A percentile compares a stretch with the other conserved stretches of the same genome.
These are phyloP conservation scores for Primulina huaijiensis DNA, from an alignment of 257 asterid genomes.

Conservation along the genomic window DNA sequence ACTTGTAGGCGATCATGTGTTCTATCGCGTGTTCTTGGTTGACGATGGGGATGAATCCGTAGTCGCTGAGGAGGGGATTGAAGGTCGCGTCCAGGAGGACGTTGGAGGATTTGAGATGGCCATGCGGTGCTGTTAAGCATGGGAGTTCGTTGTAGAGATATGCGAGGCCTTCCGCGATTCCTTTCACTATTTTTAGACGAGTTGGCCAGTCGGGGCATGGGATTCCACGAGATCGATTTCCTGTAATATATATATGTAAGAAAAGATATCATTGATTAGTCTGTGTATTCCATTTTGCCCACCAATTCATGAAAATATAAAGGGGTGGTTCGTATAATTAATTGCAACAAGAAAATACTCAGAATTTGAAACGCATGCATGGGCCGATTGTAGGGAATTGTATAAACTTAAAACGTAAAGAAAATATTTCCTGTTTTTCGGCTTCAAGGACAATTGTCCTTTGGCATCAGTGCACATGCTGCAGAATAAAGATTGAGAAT, in stretches of 20 bases:
- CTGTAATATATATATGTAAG: conserved; percentile 26
- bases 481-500: not conserved
- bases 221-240: conserved; percentile 44
- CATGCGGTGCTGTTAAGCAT: conserved; percentile 79
- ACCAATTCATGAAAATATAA: too few species aligned
- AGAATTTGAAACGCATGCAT: too few species aligned
- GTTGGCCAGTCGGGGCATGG: conserved; percentile 70
- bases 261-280: not conserved
- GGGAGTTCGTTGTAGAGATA: conserved; percentile 81
- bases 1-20: conserved; percentile 74
- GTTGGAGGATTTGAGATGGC: conserved; percentile 88
- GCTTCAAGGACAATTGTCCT: too few species aligned
- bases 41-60: conserved; percentile 73
- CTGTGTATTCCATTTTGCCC: too few species aligned
- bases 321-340: too few species aligned
- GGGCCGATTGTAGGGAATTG: too few species aligned
- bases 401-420: too few species aligned
- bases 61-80: conserved; percentile 68
- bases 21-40: conserved; percentile 73
- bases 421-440: too few species aligned
- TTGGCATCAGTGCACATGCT: too few species aligned
- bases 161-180: conserved; percentile 61
- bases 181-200: conserved; percentile 65
- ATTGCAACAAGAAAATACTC: too few species aligned
- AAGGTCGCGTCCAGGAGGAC: conserved; percentile 53